phyloP scores from a whole-genome alignment of 805 yeast species.

The Yarrowia porcina region DNA sequence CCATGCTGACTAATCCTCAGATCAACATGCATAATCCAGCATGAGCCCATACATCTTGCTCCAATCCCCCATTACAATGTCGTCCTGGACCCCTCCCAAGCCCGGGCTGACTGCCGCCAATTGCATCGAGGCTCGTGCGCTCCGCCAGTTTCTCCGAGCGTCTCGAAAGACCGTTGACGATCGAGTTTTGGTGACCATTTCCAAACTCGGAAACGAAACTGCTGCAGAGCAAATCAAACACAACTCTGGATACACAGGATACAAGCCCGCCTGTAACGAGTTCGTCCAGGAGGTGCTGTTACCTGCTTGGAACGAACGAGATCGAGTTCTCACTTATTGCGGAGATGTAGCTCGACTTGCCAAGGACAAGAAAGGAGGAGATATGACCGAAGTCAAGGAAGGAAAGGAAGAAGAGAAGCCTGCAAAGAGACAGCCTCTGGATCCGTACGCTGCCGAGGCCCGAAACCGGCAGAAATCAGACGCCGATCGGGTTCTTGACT shows the following conservation, averaged over 20 bases:
- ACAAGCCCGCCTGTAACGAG: conserved; percentile 19
- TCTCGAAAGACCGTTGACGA: conserved; percentile 20
- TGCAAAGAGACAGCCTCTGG: background rate
- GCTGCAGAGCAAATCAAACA: conserved; percentile 13
- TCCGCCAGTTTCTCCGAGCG: conserved; percentile 20
- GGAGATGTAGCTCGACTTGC: conserved; percentile 12
- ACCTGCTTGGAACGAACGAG: conserved; percentile 24
- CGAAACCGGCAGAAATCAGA: background rate
- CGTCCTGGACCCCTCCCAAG: conserved; percentile 8
- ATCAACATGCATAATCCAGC: conserved; percentile 1
- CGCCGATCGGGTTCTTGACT: conserved; percentile 2
- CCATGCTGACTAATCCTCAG: background rate
- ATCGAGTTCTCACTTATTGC: conserved; percentile 10
- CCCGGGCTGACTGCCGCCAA: conserved; percentile 10
- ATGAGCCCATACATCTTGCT: background rate
- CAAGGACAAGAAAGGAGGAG: conserved; percentile 1
- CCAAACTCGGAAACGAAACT: conserved; percentile 14
- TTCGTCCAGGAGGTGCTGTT: conserved; percentile 12
- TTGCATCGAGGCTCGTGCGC: conserved; percentile 19
- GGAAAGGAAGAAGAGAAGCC: background rate
- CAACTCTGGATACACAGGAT: background rate
- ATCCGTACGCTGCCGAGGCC: conserved; percentile 2
- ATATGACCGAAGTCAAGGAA: background rate
- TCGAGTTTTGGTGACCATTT: conserved; percentile 7
- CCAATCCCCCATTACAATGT: background rate